A percentile compares a stretch with the other conserved stretches of the same genome.
Conservation (phyloP, 352 stramenopile species). For the Globisporangium perplexum region DNA sequence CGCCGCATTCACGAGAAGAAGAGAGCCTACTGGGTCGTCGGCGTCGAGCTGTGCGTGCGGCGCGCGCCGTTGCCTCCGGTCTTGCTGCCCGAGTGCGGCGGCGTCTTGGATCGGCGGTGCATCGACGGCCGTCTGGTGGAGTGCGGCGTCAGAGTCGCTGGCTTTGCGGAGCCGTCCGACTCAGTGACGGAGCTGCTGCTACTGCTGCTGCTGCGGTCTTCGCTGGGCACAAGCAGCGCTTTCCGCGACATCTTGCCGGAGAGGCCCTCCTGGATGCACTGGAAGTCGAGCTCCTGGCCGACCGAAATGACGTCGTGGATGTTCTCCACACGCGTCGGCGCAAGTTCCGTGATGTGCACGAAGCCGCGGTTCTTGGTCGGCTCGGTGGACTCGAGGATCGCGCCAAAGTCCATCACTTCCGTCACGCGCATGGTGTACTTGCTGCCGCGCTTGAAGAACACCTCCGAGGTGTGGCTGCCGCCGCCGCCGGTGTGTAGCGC, state of each 20-base stretch:
- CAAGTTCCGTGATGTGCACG: constrained; percentile 94
- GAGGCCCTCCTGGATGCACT: constrained; percentile 69
- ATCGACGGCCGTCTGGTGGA: constrained; percentile 27
- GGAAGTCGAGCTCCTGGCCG: constrained; percentile 74
- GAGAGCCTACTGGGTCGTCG: neutral
- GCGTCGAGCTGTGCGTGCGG: constrained; percentile 6
- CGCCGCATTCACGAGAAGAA: neutral
- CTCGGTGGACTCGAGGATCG: constrained; percentile 76
- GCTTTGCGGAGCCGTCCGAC: neutral
- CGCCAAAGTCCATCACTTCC: constrained; percentile 95
- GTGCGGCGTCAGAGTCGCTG: constrained; percentile 1
- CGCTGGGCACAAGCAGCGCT: constrained; percentile 23
- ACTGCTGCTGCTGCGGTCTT: neutral
- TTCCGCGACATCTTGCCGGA: constrained; percentile 84
- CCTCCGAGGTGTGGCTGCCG: constrained; percentile 5
- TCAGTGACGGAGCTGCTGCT: neutral
- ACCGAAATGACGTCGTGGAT: constrained; percentile 56
- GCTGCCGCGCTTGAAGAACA: constrained; percentile 84
- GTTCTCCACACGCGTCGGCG: constrained; percentile 51
- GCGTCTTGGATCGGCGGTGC: constrained; percentile 15
- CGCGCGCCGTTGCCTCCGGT: neutral
- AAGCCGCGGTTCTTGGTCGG: constrained; percentile 86
- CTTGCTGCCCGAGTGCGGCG: constrained; percentile 8
- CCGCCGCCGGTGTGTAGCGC: constrained; percentile 13
- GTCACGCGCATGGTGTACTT: constrained; percentile 91